Conservation (phyloP, 192 early-diverging fungal genomes). For the Coemansia sp. region DNA sequence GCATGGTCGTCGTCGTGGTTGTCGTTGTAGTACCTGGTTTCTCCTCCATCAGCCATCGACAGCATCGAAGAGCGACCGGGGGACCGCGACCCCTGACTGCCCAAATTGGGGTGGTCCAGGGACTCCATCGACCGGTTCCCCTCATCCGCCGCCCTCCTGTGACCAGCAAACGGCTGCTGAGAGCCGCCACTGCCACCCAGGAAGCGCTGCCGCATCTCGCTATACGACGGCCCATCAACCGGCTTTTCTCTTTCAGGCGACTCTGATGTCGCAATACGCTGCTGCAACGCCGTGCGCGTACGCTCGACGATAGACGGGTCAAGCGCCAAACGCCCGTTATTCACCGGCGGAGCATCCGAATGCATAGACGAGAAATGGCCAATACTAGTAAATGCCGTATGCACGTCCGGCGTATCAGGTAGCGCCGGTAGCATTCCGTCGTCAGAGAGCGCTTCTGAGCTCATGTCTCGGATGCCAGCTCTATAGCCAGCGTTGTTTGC, state of each 20-base stretch:
- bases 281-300: conserved; percentile 34
- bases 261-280: conserved; percentile 18
- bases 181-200: conserved; percentile 1
- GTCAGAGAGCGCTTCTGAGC: conserved; percentile 28
- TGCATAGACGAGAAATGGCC: background rate
- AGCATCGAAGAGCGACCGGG: conserved; percentile 16
- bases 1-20: conserved; percentile 7
- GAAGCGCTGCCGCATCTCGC: conserved; percentile 22
- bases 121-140: conserved; percentile 33
- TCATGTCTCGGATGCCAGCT: background rate
- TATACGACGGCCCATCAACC: conserved; percentile 6
- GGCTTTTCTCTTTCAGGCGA: background rate
- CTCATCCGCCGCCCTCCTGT: background rate
- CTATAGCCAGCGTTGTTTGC: background rate
- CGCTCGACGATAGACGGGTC: conserved; percentile 39
- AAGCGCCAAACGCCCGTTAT: background rate
- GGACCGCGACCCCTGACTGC: conserved; percentile 40
- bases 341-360: background rate
- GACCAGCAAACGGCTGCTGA: background rate
- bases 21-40: conserved; percentile 1
- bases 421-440: conserved; percentile 10
- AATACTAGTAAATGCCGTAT: conserved; percentile 27
- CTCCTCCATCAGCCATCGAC: conserved; percentile 13
- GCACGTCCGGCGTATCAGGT: conserved; percentile 36
- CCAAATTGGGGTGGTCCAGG: conserved; percentile 54